These are phyloP conservation scores for Herpetospermum pedunculosum DNA, from an alignment of 306 rosid genomes.

Conservation along the genomic window DNA sequence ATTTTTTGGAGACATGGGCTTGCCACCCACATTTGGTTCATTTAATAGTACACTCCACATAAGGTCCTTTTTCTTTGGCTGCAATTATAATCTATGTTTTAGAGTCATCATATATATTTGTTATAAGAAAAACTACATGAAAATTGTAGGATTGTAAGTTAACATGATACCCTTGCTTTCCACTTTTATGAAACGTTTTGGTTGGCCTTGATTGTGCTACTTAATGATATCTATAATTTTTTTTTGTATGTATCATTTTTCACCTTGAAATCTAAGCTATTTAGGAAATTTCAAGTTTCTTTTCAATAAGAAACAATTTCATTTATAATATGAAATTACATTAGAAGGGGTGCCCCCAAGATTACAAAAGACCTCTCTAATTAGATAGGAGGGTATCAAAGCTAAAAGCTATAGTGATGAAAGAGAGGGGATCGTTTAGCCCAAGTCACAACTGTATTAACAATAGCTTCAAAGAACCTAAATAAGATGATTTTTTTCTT, in stretches of 20 bases:
- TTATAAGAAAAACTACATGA: not conserved
- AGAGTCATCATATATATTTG: not conserved
- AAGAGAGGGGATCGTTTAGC: too few species aligned
- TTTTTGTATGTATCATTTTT: not conserved
- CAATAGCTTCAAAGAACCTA: too few species aligned
- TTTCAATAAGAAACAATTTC: too few species aligned
- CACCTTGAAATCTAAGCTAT: not conserved
- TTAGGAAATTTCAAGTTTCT: not conserved
- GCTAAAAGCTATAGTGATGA: too few species aligned
- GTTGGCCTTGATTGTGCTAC: not conserved
- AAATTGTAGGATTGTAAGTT: not conserved
- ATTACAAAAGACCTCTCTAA: too few species aligned
- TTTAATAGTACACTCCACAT: constrained; percentile 27
- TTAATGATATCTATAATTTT: not conserved
- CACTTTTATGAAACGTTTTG: not conserved
- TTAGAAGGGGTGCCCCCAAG: too few species aligned
- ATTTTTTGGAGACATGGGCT: constrained; percentile 33
- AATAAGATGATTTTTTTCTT: too few species aligned
- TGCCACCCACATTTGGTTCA: constrained; percentile 31
- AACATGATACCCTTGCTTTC: not conserved
- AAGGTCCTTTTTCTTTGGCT: constrained; percentile 37
- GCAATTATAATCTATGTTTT: not conserved
- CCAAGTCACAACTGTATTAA: too few species aligned
- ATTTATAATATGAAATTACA: too few species aligned
- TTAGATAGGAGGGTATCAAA: too few species aligned